Evolutionary conservation across 768 basidiomycete genomes (phyloP).

Genomic region (Hortiboletus campestris): DNA sequence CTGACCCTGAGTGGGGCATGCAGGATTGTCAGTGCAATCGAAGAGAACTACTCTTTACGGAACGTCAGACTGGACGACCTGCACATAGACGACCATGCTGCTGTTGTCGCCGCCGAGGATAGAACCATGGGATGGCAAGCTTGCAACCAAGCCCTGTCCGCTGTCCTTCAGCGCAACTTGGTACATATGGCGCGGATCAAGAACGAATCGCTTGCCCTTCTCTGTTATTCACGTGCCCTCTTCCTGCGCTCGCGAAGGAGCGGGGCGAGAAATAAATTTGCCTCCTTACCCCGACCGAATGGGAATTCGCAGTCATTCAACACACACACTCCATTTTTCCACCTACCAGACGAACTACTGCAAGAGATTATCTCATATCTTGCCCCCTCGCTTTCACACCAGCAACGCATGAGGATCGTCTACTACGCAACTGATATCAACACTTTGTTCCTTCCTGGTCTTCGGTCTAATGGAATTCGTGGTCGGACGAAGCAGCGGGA

Average conservation of each 20-base stretch:
- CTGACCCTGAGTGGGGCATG: slow-evolving; percentile 46
- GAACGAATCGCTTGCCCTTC: slow-evolving; percentile 47
- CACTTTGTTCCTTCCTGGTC: slow-evolving; percentile 43
- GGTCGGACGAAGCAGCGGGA: slow-evolving; percentile 2
- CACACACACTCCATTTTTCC: slow-evolving; percentile 31
- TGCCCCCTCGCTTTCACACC: slow-evolving; percentile 53
- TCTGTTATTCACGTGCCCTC: slow-evolving; percentile 48
- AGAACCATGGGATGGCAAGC: slow-evolving; percentile 31
- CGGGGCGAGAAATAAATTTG: not conserved
- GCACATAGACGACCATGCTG: slow-evolving; percentile 26
- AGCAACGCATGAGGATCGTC: slow-evolving; percentile 53
- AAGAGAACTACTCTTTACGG: slow-evolving; percentile 46
- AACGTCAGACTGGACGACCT: slow-evolving; percentile 53
- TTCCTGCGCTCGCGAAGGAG: slow-evolving; percentile 39
- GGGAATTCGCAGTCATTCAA: slow-evolving; percentile 7
- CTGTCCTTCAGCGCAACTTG: slow-evolving; percentile 43
- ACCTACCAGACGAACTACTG: slow-evolving; percentile 58
- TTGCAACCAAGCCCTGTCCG: slow-evolving; percentile 31
- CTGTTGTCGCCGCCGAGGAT: slow-evolving; percentile 25
- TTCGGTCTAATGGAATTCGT: slow-evolving; percentile 16
- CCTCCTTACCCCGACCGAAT: slow-evolving; percentile 3
- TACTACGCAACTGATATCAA: slow-evolving; percentile 45
- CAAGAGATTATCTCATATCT: slow-evolving; percentile 56
- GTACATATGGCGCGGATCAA: slow-evolving; percentile 38
- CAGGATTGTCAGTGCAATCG: slow-evolving; percentile 45